Evolutionary conservation across 768 basidiomycete genomes (phyloP), one percentile per base, ranked within the genome.

Genomic region (Hydnum rufescens): DNA sequence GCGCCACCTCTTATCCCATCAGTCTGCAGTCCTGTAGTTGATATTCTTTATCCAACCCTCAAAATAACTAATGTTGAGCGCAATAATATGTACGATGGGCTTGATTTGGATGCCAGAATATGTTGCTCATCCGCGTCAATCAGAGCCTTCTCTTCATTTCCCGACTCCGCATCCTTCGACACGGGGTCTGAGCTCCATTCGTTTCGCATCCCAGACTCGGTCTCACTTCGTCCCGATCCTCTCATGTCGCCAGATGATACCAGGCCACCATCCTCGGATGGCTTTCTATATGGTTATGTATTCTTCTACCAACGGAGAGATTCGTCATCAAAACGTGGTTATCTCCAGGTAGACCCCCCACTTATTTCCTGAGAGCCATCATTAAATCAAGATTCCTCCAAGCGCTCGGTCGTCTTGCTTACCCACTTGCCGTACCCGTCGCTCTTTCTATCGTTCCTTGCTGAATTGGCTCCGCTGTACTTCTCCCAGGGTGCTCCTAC

Each of bases 91-190:
- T 92, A 52, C 54, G 4, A 16, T 51, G 16, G 30, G 8, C 25
- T 19, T 32, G 1, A 30, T 51, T 31, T 49, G 46, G 53, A 57
- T 51, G 62, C 52, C 32, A 6, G 13, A 52, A n/a, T n/a, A n/a
- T n/a, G n/a, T n/a, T n/a, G n/a, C n/a, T n/a, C n/a, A 32, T 4
- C 22, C 23, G 31, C 23, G 43, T 19, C 36, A 43, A 2, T 49
- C 57, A 95, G 90, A 52, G 85, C 89, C 2, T 96, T 96, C 63
- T 85, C 83, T 4, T 78, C 87, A 1, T 89, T 96, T 60, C 90
- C 90, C 0, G 90, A 96, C 61, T 88, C 88, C 0, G 66, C 78
- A 1, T 78, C 85, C 52, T 87, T 87, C 53, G 78, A 84, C 44
- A 80, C 92, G 62, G 88, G 88, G 4, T 77, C 78, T 0, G 78